phyloP scores from a whole-genome alignment of 2,329 filamentous ascomycete species.

The Hymenoscyphus infarciens region DNA sequence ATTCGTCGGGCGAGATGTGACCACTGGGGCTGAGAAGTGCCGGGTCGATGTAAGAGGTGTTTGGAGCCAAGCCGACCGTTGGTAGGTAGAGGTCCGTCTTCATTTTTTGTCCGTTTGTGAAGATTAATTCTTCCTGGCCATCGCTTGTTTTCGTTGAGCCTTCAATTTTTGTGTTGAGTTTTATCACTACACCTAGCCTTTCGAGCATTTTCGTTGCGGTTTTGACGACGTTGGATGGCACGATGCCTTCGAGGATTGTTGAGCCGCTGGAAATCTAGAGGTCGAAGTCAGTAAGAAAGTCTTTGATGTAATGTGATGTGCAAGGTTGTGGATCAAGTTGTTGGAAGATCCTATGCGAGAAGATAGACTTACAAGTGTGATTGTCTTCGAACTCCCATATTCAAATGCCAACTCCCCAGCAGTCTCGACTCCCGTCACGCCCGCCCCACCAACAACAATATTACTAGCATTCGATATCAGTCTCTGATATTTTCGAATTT shows the following conservation, averaged over 20 bases:
- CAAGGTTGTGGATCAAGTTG: background rate
- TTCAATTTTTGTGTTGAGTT: conserved; percentile 42
- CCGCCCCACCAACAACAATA: conserved; percentile 36
- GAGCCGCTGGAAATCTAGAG: conserved; percentile 34
- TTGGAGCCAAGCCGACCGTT: conserved; percentile 53
- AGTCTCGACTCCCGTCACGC: conserved; percentile 36
- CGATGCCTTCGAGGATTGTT: conserved; percentile 23
- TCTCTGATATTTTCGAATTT: conserved; percentile 27
- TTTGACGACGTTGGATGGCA: conserved; percentile 25
- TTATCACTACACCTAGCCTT: conserved; percentile 50
- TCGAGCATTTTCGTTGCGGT: conserved; percentile 42
- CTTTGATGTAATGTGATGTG: background rate
- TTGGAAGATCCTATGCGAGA: background rate
- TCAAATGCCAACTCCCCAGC: conserved; percentile 30
- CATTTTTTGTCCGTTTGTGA: conserved; percentile 47
- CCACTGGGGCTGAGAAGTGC: conserved; percentile 44
- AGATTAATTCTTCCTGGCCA: conserved; percentile 47
- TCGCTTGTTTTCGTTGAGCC: conserved; percentile 37
- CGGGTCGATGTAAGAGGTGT: conserved; percentile 50
- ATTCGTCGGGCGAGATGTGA: conserved; percentile 49
- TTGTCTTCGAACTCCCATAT: conserved; percentile 30
- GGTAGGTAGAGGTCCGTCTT: conserved; percentile 53
- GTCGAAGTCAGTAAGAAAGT: background rate
- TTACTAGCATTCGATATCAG: conserved; percentile 27
- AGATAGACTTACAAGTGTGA: conserved; percentile 25